These are phyloP conservation scores for Adansonia madagascariensis DNA, from an alignment of 441 rosid genomes.

Conservation along the genomic window DNA sequence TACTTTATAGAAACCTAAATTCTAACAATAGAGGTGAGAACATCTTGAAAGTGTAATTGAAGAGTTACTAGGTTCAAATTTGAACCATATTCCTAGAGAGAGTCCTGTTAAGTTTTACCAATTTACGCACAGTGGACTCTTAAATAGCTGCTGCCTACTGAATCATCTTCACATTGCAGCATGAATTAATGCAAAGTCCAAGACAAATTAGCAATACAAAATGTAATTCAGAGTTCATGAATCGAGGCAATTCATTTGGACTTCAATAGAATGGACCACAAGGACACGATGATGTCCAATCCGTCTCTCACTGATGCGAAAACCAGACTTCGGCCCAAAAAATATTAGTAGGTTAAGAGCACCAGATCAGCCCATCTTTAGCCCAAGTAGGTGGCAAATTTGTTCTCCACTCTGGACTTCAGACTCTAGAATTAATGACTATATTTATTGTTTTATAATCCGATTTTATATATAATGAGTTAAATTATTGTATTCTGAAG, in stretches of 20 bases:
- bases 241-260: slow-evolving; percentile 48
- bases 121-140: neutral
- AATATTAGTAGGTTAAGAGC: too few relatives aligned
- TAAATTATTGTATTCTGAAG: too few relatives aligned
- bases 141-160: neutral
- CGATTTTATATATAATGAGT: too few relatives aligned
- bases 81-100: slow-evolving; percentile 1
- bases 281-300: slow-evolving; percentile 69
- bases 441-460: too few relatives aligned
- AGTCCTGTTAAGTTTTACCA: neutral
- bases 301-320: slow-evolving; percentile 75
- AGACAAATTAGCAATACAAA: neutral
- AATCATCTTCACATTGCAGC: slow-evolving; percentile 12
- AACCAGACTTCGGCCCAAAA: too few relatives aligned
- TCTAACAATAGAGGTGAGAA: neutral
- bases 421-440: too few relatives aligned
- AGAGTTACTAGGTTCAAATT: neutral
- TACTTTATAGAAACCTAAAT: neutral
- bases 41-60: neutral
- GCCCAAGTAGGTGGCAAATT: too few relatives aligned
- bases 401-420: too few relatives aligned
- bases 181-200: neutral
- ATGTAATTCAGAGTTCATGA: neutral
- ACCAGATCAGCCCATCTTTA: too few relatives aligned
- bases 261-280: slow-evolving; percentile 58